These are phyloP conservation scores for Leccinum disarticulatum DNA, from an alignment of 768 basidiomycete genomes.

Conservation along the genomic window DNA sequence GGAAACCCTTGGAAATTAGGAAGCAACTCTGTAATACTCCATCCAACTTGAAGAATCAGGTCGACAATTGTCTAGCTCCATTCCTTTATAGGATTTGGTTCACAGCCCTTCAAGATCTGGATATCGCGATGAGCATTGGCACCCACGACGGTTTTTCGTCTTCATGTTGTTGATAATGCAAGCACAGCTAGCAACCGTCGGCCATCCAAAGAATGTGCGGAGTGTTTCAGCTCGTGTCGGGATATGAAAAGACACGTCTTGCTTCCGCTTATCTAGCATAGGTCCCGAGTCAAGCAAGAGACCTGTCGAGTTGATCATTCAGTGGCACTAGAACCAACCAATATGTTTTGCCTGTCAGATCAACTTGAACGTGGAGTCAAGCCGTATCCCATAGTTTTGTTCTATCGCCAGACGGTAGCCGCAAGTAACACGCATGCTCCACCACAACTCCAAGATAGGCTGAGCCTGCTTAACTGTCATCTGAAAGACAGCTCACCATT, in stretches of 20 bases:
- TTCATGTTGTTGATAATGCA: not conserved
- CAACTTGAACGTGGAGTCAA: not conserved
- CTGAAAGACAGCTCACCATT: not conserved
- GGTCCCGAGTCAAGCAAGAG: not conserved
- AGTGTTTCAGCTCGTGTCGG: conserved; percentile 13
- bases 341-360: not conserved
- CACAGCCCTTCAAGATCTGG: not conserved
- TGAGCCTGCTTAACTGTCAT: not conserved
- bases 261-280: not conserved
- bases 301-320: not conserved
- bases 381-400: not conserved
- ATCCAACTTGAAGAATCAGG: not conserved
- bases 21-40: not conserved
- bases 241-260: conserved; percentile 12
- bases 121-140: not conserved
- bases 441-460: not conserved
- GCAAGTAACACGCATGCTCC: not conserved
- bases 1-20: not conserved
- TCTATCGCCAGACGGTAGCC: not conserved
- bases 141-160: not conserved
- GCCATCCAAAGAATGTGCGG: conserved; percentile 6
- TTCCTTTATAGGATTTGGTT: not conserved
- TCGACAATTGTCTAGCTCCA: not conserved
- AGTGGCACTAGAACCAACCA: not conserved
- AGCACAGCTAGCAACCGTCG: not conserved